Base-by-base conservation (phyloP, 352 stramenopile species). In the Phytophthora chlamydospora region DNA sequence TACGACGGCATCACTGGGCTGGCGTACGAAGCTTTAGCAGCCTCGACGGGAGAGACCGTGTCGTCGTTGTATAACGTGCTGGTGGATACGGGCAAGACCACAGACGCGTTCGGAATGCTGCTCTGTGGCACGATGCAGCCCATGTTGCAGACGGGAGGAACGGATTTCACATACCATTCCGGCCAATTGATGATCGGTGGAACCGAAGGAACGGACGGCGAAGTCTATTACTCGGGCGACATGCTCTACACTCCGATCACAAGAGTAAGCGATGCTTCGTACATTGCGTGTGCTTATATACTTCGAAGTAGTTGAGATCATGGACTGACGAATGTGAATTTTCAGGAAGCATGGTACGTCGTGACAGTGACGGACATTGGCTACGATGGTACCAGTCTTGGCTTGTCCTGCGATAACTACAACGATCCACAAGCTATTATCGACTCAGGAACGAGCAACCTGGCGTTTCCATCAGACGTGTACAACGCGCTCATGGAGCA, bases 1-100 rank as follows among this genome's bases (percentile, higher is more conserved):
- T 95, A 92, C 52, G 84, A 92, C 49, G 86, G 86, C 9, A 91
- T 95, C 51, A 88, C 85, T 11, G 86, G 86, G 0, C 58, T 95
- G 35, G 86, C 83, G 4, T 95, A 89, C 59, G 54, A 77, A 9
- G 59, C 68, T 0, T 58, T 95, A 6, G 79, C 76, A 10, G 70
- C 82, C 33, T 78, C 85, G 0, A 69, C 65, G 10, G 54, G 44
- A 33, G 59, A 80, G 21, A 72, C 71, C 4, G 62, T 80, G 11
- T 55, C 69, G n/a, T 86, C 83, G 21, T 67, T 91, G 41, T 88
- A 89, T 58, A 59, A 85, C 17, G 68, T 79, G 24, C 58, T 93
- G 1, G 73, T 91, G 27, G 36, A 59, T 2, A 68, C 66, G 5
- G 74, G 66, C 14, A 66, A 62, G 9, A 81, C 71, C 14, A 46